Conservation (phyloP, 805 yeast species). For the Teunomyces stri region DNA sequence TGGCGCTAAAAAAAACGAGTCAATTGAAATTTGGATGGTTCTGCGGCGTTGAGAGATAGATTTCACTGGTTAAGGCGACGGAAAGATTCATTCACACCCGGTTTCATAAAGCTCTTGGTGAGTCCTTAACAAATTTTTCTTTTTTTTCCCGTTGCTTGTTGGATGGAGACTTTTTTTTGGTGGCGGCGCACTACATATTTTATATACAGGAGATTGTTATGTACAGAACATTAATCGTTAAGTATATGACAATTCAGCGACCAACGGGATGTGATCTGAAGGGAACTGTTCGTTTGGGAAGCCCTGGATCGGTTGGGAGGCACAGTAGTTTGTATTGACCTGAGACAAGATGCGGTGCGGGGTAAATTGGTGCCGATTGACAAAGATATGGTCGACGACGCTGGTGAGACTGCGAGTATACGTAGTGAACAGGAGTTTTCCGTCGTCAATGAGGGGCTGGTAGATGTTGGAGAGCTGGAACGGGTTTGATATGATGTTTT, state of each 20-base stretch:
- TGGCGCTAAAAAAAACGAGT: background rate
- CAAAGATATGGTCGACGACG: conserved; percentile 95
- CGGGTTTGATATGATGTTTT: conserved; percentile 55
- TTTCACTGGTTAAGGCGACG: background rate
- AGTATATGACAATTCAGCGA: conserved; percentile 53
- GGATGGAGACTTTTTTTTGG: background rate
- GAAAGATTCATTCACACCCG: background rate
- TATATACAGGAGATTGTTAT: background rate
- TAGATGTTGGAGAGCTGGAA: background rate
- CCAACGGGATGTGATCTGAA: conserved; percentile 87
- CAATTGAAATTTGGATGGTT: background rate
- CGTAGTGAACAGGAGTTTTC: conserved; percentile 92
- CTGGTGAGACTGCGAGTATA: conserved; percentile 91
- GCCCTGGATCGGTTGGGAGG: conserved; percentile 69
- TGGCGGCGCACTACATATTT: background rate
- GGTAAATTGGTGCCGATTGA: conserved; percentile 64
- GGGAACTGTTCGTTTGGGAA: conserved; percentile 93
- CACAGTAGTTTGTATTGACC: conserved; percentile 74
- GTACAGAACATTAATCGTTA: background rate
- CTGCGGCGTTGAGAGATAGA: no score
- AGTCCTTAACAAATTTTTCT: conserved; percentile 1
- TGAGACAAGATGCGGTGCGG: conserved; percentile 86
- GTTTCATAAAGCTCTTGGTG: conserved; percentile 1
- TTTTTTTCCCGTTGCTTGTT: conserved; percentile 4
- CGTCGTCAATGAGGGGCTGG: background rate